Evolutionary conservation across 441 rosid species (phyloP), one percentile per base, ranked within the genome.

Genomic region (Populus hybrid): DNA sequence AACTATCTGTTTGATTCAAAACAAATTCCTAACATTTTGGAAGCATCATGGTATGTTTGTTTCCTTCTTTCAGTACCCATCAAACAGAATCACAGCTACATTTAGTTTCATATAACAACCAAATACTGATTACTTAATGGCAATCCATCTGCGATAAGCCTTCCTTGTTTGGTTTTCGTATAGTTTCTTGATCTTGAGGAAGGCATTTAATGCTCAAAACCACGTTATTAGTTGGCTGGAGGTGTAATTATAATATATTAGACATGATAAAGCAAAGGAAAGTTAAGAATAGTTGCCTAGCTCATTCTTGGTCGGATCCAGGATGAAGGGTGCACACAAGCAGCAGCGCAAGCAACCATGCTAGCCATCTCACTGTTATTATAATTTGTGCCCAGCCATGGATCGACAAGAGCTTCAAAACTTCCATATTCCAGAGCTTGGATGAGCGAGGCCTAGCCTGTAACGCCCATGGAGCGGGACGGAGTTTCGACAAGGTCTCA

Each of bases 231-330:
- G 20, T 12, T 53, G 34, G 35, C 14, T 1, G 9, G 18, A 9
- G 61, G 35, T 24, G 36, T 36, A 36, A 36, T 36, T 6, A 36
- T 36, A 23, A 64, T 21, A 5, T 34, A 1, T 65, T 40, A 9
- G 35, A 16, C 11, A 20, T 28, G 16, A 59, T 40, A 34, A 63
- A 67, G 21, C 4, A 57, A 2, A 36, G 40, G 40, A 10, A 36
- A 9, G 42, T 38, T 1, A 76, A 8, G 30, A 23, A 36, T 3
- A 18, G 71, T 78, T 53, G 73, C 81, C 77, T 72, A 72, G 72
- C 73, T 53, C 73, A 67, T 78, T 34, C 72, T 20, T 0, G 81
- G 81, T 57, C 77, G 77, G 57, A 72, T 76, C 73, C 77, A 67
- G 1, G 69, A 16, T 16, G 28, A 77, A 78, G 24, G 35, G 68